phyloP scores from a whole-genome alignment of 2,329 filamentous ascomycete species.

The Aureobasidium lini region DNA sequence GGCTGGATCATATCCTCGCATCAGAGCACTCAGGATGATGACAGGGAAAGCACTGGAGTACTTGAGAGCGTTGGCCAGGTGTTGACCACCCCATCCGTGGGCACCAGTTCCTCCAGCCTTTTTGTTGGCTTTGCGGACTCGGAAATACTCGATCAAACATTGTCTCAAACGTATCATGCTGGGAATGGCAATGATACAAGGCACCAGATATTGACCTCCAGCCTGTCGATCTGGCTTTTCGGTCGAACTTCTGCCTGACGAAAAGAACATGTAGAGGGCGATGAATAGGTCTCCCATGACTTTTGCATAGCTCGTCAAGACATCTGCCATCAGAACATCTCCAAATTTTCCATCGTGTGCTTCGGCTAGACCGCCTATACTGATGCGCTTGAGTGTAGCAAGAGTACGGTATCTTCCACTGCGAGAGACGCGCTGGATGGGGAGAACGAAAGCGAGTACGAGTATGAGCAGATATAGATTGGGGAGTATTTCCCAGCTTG shows the following conservation, averaged over 20 bases:
- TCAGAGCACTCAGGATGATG: constrained; percentile 68
- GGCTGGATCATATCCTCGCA: constrained; percentile 53
- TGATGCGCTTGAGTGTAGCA: constrained; percentile 66
- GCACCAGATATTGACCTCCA: constrained; percentile 71
- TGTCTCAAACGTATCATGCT: constrained; percentile 83
- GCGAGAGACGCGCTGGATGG: constrained; percentile 60
- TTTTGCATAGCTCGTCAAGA: constrained; percentile 88
- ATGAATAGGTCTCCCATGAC: constrained; percentile 86
- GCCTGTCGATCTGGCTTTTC: constrained; percentile 73
- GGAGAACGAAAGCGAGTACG: constrained; percentile 59
- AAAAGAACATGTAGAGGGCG: constrained; percentile 84
- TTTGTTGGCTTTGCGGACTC: constrained; percentile 56
- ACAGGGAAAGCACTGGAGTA: constrained; percentile 94
- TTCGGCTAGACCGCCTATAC: constrained; percentile 78
- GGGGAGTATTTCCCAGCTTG: constrained; percentile 76
- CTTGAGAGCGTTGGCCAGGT: constrained; percentile 89
- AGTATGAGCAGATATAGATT: constrained; percentile 73
- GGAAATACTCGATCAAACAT: constrained; percentile 79
- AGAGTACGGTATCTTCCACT: constrained; percentile 70
- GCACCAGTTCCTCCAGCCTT: constrained; percentile 30
- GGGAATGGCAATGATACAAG: constrained; percentile 75
- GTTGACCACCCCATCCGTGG: constrained; percentile 72
- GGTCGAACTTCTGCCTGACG: constrained; percentile 62
- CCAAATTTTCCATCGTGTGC: constrained; percentile 87
- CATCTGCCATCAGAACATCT: constrained; percentile 88